Percentiles rank a stretch among this genome's conserved stretches.
phyloP scores from a whole-genome alignment of 768 basidiomycete species.

The Dentipellis sp. region DNA sequence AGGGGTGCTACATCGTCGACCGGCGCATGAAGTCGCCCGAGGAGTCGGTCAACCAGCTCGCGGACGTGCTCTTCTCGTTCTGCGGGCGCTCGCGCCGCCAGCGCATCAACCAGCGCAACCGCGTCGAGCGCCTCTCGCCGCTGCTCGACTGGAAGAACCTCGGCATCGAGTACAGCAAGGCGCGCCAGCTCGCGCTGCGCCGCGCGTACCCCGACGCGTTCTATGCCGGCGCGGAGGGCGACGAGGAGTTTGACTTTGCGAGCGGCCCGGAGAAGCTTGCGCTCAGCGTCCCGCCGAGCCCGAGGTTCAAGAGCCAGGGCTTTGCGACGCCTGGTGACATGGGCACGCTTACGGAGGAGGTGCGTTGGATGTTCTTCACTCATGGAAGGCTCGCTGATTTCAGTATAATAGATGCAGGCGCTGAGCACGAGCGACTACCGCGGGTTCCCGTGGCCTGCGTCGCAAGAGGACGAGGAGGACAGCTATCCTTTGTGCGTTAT shows the following conservation, averaged over 20 bases:
- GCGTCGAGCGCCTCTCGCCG: slow-evolving; percentile 89
- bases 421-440: slow-evolving; percentile 83
- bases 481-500: slow-evolving; percentile 75
- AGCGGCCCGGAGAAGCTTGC: slow-evolving; percentile 64
- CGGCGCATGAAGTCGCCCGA: slow-evolving; percentile 84
- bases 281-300: slow-evolving; percentile 80
- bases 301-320: slow-evolving; percentile 64
- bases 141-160: slow-evolving; percentile 98
- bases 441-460: slow-evolving; percentile 51
- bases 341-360: slow-evolving; percentile 83
- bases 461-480: slow-evolving; percentile 80
- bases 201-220: slow-evolving; percentile 95
- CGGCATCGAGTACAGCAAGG: slow-evolving; percentile 95
- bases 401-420: slow-evolving; percentile 61
- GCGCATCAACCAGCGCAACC: slow-evolving; percentile 97
- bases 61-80: slow-evolving; percentile 68
- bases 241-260: slow-evolving; percentile 45
- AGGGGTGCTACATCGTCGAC: slow-evolving; percentile 96
- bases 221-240: slow-evolving; percentile 50
- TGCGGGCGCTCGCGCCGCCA: slow-evolving; percentile 83
- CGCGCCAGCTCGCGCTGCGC: slow-evolving; percentile 82
- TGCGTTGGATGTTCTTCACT: slow-evolving; percentile 19
- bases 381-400: background rate
- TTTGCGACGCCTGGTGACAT: slow-evolving; percentile 90
- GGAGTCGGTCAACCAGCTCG: slow-evolving; percentile 81